phyloP scores from a whole-genome alignment of 495 filamentous ascomycete species.

The Daldinia caldariorum region DNA sequence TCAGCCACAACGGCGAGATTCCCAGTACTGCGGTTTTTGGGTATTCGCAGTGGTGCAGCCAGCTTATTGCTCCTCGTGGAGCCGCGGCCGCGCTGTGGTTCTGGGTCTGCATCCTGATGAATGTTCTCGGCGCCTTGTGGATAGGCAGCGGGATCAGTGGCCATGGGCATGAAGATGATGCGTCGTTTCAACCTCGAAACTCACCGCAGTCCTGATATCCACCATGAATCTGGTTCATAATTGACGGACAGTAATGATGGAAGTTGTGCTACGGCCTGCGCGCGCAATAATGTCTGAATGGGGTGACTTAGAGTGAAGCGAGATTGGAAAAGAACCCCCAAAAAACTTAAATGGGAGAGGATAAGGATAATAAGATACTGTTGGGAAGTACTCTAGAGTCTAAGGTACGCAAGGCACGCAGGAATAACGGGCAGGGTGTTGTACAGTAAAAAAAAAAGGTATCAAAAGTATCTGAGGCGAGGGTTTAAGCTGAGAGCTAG shows the following conservation, averaged over 20 bases:
- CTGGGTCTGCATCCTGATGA: conserved; percentile 52
- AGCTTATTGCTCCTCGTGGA: conserved; percentile 48
- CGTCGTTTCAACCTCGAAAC: conserved; percentile 44
- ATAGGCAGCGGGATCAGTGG: conserved; percentile 41
- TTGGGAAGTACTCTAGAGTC: neutral
- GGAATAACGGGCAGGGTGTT: neutral
- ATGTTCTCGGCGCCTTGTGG: conserved; percentile 56
- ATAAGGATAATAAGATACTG: conserved; percentile 15
- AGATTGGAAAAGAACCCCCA: neutral
- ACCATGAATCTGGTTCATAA: conserved; percentile 61
- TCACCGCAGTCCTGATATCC: conserved; percentile 59
- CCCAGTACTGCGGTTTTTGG: conserved; percentile 70
- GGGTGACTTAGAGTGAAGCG: conserved; percentile 19
- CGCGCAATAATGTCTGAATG: conserved; percentile 22
- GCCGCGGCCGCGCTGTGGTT: conserved; percentile 43
- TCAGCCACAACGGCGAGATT: conserved; percentile 63
- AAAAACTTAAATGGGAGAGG: conserved; percentile 10
- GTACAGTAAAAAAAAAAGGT: neutral
- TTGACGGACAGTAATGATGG: conserved; percentile 45
- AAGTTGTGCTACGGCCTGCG: conserved; percentile 40
- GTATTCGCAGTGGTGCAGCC: conserved; percentile 59
- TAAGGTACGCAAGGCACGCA: neutral
- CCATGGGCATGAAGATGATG: conserved; percentile 33
- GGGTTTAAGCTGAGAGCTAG: conserved; percentile 26
- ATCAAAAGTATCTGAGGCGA: conserved; percentile 2